Conservation (phyloP, 2,329 filamentous ascomycete species). For the Aspergillus pseudonomiae region DNA sequence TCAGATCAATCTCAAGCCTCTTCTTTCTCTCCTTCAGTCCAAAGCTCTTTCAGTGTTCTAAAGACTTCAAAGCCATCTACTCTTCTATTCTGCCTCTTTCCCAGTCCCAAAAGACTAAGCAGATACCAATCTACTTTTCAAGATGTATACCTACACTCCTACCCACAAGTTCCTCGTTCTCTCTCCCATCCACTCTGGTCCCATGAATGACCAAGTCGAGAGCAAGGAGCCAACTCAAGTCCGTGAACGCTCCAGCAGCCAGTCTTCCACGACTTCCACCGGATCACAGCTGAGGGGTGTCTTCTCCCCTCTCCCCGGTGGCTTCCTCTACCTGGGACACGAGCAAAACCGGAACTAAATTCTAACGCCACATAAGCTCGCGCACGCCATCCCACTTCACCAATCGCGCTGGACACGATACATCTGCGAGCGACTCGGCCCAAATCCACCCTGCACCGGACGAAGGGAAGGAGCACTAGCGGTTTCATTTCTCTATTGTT, state of each 20-base stretch:
- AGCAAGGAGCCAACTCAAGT: constrained; percentile 10
- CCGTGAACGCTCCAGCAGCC: constrained; percentile 32
- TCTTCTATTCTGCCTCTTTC: constrained; percentile 8
- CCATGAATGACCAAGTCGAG: constrained; percentile 25
- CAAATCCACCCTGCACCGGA: background rate
- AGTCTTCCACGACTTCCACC: constrained; percentile 25
- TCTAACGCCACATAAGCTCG: background rate
- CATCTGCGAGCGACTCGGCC: constrained; percentile 2
- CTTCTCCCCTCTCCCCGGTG: constrained; percentile 22
- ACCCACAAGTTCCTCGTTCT: constrained; percentile 36
- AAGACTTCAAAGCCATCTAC: background rate
- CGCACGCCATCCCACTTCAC: background rate
- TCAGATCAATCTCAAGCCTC: constrained; percentile 8
- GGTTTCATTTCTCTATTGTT: constrained; percentile 4
- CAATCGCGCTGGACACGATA: constrained; percentile 27
- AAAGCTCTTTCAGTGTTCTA: background rate
- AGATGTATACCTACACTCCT: constrained; percentile 35
- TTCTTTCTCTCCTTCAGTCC: background rate
- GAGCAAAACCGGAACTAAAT: constrained; percentile 16
- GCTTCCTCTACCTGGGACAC: constrained; percentile 35
- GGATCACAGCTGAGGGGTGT: constrained; percentile 7
- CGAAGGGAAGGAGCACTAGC: constrained; percentile 2
- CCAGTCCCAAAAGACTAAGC: background rate
- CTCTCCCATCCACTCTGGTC: constrained; percentile 35
- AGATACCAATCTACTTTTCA: constrained; percentile 14